Conservation (phyloP, 164 flowering plant species). For the Stephania yunnanensis region DNA sequence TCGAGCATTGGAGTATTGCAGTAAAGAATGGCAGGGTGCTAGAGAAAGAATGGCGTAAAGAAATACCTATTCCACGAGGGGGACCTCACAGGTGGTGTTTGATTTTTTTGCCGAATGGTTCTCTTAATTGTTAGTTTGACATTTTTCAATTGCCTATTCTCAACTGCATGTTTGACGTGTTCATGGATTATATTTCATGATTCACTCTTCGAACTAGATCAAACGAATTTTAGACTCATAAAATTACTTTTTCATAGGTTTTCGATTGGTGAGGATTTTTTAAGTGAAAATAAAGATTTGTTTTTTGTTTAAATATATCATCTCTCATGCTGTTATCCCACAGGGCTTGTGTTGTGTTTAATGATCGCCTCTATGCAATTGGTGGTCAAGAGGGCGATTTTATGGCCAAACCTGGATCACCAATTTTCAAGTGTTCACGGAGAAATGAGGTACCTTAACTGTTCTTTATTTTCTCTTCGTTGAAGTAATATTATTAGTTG, state of each 20-base stretch:
- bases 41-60: conserved; percentile 72
- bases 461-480: background rate
- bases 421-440: conserved; percentile 91
- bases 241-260: background rate
- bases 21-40: conserved; percentile 81
- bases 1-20: conserved; percentile 94
- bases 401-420: conserved; percentile 96
- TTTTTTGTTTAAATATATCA: background rate
- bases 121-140: background rate
- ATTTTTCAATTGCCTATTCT: background rate
- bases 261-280: background rate
- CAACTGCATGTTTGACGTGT: too few species aligned
- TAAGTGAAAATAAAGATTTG: background rate
- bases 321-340: background rate
- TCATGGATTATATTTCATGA: too few species aligned
- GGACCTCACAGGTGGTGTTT: conserved; percentile 86
- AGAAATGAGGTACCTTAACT: conserved; percentile 66
- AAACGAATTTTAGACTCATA: too few species aligned
- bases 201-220: too few species aligned
- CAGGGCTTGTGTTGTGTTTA: conserved; percentile 77
- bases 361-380: conserved; percentile 68
- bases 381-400: conserved; percentile 99
- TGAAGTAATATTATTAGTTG: background rate
- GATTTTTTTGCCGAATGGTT: background rate
- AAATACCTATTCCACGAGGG: conserved; percentile 90